These are phyloP conservation scores for Aureobasidium pullulans DNA, from an alignment of 2,329 filamentous ascomycete species.

Conservation along the genomic window DNA sequence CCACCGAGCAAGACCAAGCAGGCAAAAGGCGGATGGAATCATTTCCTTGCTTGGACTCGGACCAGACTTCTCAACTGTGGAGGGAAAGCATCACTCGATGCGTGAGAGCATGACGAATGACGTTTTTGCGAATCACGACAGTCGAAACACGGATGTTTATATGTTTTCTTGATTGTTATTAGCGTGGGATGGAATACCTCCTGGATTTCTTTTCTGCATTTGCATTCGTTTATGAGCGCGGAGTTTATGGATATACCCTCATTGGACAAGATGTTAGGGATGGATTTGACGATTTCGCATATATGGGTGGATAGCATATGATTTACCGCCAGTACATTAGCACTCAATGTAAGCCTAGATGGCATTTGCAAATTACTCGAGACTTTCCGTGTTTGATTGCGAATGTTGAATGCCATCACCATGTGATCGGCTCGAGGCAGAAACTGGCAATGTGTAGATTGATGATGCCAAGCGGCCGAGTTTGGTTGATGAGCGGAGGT, in stretches of 20 bases:
- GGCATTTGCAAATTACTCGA: background rate
- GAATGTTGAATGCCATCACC: background rate
- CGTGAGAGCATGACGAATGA: background rate
- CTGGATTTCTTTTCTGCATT: background rate
- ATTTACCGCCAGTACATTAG: background rate
- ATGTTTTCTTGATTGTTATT: background rate
- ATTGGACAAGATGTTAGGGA: background rate
- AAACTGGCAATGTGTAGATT: background rate
- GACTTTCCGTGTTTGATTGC: background rate
- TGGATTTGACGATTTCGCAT: background rate
- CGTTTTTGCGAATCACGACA: background rate
- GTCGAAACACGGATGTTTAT: background rate
- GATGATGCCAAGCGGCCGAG: background rate
- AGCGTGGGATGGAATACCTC: background rate
- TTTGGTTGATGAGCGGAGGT: background rate
- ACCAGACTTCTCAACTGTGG: conserved; percentile 48
- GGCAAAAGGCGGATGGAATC: conserved; percentile 42
- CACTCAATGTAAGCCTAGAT: background rate
- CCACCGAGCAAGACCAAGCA: conserved; percentile 25
- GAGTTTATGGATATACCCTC: conserved; percentile 14
- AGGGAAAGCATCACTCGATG: background rate
- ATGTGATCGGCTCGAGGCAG: background rate
- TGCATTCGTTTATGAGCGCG: conserved; percentile 12
- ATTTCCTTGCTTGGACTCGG: conserved; percentile 50
- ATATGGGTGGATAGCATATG: background rate